Evolutionary conservation across 441 rosid genomes (phyloP).

Genomic region (Cnidoscolus chayamansa): DNA sequence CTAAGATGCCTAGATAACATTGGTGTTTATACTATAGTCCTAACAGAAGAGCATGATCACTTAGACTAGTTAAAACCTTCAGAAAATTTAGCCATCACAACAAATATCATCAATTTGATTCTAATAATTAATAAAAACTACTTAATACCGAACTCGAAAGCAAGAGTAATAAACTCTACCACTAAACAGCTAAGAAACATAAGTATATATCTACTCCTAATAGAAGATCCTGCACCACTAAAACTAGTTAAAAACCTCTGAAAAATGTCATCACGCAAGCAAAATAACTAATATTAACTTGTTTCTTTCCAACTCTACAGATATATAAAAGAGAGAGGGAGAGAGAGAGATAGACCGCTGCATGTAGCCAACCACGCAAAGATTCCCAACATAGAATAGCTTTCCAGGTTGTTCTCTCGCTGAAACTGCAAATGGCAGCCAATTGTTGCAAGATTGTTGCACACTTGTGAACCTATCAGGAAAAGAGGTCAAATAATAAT

Average conservation of each 20-base stretch:
- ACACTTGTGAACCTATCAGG: constrained; percentile 78
- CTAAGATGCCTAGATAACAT: no score
- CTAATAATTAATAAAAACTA: background rate
- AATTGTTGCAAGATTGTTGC: constrained; percentile 87
- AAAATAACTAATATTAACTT: background rate
- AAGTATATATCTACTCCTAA: no score
- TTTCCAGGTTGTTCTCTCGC: constrained; percentile 78
- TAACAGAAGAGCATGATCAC: no score
- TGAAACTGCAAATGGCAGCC: constrained; percentile 86
- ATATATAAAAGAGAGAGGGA: constrained; percentile 14
- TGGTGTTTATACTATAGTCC: no score
- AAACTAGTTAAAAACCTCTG: no score
- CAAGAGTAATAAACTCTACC: background rate
- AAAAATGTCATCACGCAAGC: background rate
- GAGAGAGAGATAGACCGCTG: constrained; percentile 64
- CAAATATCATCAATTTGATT: background rate
- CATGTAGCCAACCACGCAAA: constrained; percentile 79
- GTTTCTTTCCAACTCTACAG: background rate
- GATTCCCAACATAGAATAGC: constrained; percentile 75
- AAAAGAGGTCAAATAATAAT: constrained; percentile 16
- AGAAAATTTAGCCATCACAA: background rate
- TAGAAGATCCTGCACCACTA: no score
- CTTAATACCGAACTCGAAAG: background rate
- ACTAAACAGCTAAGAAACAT: no score
- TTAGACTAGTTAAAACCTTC: background rate